Evolutionary conservation across 805 yeast genomes (phyloP), one percentile per base, ranked within the genome.

Genomic region (Candida pseudofarinosa): DNA sequence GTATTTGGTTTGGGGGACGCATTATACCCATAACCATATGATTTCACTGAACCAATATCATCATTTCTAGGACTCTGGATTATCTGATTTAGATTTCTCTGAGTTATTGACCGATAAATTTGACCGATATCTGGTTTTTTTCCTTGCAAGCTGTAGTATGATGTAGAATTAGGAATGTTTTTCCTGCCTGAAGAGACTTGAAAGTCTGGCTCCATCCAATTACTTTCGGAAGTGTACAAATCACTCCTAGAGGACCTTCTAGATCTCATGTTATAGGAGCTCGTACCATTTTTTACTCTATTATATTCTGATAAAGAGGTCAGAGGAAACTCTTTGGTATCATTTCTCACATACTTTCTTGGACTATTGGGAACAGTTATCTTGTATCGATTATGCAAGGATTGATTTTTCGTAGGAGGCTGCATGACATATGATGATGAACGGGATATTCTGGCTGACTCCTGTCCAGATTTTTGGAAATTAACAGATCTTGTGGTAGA

Each of bases 131-230:
- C 66, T 7, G 44, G 40, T 28, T 44, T 48, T 23, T 10, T 20
- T 28, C 56, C 51, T 30, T 50, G 43, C 33, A 63, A 46, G 42
- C 60, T 57, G 39, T 58, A 54, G 19, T 45, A 51, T 13, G 65
- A 59, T 45, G 61, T 47, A 8, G 63, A 49, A 37, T 55, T 57
- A 2, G 56, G 44, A 3, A 50, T 33, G 18, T 35, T 35, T 13
- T 41, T 34, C 14, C 17, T 18, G 31, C 28, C 10, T n/a, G 14
- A 20, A 13, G 23, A 15, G 30, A 40, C 13, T 19, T 6, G 16
- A 32, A 35, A 33, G 33, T 39, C 45, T 3, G 79, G 74, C 41
- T 76, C 80, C 80, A 76, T 75, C 81, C 81, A 77, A 42, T 68
- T 71, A 15, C 72, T 64, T 35, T 73, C 78, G 12, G 71, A 58